Base-by-base conservation (phyloP, 805 yeast species). In the Wickerhamomyces bisporus region DNA sequence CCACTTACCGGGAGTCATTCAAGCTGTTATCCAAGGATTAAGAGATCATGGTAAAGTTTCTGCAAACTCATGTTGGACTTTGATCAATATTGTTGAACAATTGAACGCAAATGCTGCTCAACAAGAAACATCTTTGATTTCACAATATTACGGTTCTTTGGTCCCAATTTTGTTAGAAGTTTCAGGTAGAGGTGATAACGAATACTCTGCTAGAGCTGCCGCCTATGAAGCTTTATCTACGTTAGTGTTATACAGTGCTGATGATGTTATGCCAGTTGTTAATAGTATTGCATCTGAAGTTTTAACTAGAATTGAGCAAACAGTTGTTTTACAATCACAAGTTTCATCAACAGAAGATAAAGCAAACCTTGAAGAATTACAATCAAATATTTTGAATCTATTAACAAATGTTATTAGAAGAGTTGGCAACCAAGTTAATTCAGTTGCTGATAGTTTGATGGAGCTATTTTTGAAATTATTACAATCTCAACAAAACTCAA, bases 31-130 rank as follows among this genome's bases (percentile, higher is more conserved):
- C 33, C 58, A 68, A 27, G 98, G 98, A n/a, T 70, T 93, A 47
- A 76, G 74, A 48, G 98, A 89, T 60, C 94, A 87, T 59, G 87
- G 97, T 26, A 86, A 85, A 62, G 95, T 93, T 25, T 76, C 89
- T 3, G 87, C 96, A n/a, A 93, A 93, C 68, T 87, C 96, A 64
- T 87, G 98, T 62, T 93, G 98, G 98, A 81, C 97, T 6, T 70
- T 93, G 44, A 93, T 93, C 64, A 93, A 93, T 61, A 70, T 93
- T 47, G 74, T 86, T 20, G 98, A 91, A 62, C 96, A 88, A 63
- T 65, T 89, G 41, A 66, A 72, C 25, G 59, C 65, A 14, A 75
- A 74, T 38, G 77, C 77, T 10, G 66, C 73, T 2, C 58, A 61
- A 26, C 60, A 60, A 30, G 65, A 54, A 15, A 66, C 84, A 11